phyloP scores from a whole-genome alignment of 352 stramenopile species.

The Pythium sukuiense region DNA sequence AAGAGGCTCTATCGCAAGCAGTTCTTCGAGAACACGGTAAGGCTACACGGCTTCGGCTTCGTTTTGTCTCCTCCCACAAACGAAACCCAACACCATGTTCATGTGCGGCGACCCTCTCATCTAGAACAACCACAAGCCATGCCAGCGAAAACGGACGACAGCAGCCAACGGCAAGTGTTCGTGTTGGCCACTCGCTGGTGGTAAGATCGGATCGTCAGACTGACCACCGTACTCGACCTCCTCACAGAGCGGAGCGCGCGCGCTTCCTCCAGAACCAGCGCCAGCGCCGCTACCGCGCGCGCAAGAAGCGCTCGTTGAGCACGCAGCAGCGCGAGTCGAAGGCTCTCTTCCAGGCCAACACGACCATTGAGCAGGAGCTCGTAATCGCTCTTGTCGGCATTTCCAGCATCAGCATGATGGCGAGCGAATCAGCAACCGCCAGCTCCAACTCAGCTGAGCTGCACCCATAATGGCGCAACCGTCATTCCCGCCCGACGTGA shows the following conservation, averaged over 20 bases:
- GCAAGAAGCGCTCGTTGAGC: constrained; percentile 11
- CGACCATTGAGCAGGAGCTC: neutral
- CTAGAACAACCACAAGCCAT: neutral
- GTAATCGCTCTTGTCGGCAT: neutral
- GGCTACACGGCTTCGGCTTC: no score
- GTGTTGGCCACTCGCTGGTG: neutral
- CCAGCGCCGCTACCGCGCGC: constrained; percentile 16
- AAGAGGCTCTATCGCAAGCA: no score
- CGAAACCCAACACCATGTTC: no score
- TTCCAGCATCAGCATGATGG: no score
- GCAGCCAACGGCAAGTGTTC: neutral
- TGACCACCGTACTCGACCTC: neutral
- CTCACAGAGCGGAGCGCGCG: constrained; percentile 7
- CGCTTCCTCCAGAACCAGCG: constrained; percentile 13
- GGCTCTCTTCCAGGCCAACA: constrained; percentile 3
- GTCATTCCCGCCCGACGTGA: constrained; percentile 16
- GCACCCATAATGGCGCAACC: constrained; percentile 24
- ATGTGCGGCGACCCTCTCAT: no score
- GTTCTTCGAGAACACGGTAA: no score
- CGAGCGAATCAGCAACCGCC: constrained; percentile 17
- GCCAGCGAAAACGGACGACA: neutral
- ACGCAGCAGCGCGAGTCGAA: constrained; percentile 4
- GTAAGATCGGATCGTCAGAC: neutral
- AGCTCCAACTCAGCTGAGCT: constrained; percentile 26
- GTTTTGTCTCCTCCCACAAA: no score